Base-by-base conservation (phyloP, 805 yeast genomes). In the Blastobotrys americana region DNA sequence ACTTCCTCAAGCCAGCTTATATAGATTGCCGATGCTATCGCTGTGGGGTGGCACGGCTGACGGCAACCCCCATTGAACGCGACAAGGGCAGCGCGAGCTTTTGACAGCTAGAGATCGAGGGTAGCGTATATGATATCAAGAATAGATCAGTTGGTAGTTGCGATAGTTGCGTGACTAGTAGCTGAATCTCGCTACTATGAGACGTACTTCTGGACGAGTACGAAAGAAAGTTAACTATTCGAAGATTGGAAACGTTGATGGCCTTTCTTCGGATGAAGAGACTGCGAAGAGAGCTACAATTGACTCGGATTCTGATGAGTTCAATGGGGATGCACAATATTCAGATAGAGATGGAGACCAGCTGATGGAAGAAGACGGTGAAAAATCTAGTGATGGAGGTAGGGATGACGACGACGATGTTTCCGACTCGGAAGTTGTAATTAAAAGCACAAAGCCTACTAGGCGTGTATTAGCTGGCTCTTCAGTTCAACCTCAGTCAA, bases 221-320 rank as follows among this genome's bases (percentile, higher is more conserved):
- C 35, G 35, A 23, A 37, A 34, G 23, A 35, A 31, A 16, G 41
- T 54, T n/a, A 48, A 52, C 38, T 54, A 54, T 37, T 45, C 54
- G 17, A 22, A 43, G 18, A 9, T 52, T 16, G 54, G 43, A 25
- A 18, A 42, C 3, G 33, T 45, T 10, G 45, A 39, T 4, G 54
- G 44, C 19, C 34, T 34, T 13, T 42, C 44, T 4, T 38, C 35
- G n/a, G 44, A 42, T n/a, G 44, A 42, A 5, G 34, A n/a, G 33
- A 22, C 25, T 10, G 20, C 18, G 20, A 19, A 35, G 15, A 20
- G 20, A 4, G 20, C 21, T n/a, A 34, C 21, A 15, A 21, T 17
- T 17, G 43, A 40, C 10, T 19, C 27, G 31, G 39, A 42, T n/a
- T 42, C 44, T 2, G 39, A 35, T 5, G 44, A 25, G 8, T 42